Evolutionary conservation across 108 stramenopile species (phyloP).

Genomic region (Aurantiochytrium sp.): DNA sequence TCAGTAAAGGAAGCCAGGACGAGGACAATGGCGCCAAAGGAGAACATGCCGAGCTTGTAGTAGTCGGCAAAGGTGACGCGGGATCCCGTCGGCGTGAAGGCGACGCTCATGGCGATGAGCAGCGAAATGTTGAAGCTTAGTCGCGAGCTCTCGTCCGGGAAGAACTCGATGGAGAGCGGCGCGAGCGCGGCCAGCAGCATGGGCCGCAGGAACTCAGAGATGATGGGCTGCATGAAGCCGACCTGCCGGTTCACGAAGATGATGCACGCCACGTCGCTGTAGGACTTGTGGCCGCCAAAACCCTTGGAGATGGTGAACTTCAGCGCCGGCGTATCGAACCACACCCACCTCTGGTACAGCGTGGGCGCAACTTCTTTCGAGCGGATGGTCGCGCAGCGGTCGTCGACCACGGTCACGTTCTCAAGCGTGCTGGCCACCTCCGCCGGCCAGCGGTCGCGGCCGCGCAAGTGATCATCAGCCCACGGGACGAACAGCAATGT

Average conservation of each 20-base stretch:
- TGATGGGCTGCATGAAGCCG: neutral
- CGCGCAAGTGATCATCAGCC: neutral
- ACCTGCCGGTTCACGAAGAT: neutral
- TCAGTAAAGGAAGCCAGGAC: neutral
- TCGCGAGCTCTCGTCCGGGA: neutral
- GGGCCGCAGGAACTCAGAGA: neutral
- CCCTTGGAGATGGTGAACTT: neutral
- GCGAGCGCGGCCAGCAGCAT: neutral
- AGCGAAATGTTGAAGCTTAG: neutral
- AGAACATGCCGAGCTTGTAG: conserved; percentile 1
- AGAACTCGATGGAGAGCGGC: neutral
- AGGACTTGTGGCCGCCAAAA: neutral
- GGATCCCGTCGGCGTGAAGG: neutral
- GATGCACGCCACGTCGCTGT: neutral
- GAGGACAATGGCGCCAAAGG: neutral
- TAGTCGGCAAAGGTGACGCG: neutral
- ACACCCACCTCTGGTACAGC: neutral
- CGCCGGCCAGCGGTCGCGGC: neutral
- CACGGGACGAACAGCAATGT: neutral
- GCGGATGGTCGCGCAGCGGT: neutral
- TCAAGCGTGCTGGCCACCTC: neutral
- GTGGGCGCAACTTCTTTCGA: neutral
- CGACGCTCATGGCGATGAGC: neutral
- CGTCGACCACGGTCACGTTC: neutral
- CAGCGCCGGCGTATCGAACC: neutral